These are phyloP conservation scores for Zymoseptoria tritici DNA, from an alignment of 2,329 filamentous ascomycete genomes.

Conservation along the genomic window DNA sequence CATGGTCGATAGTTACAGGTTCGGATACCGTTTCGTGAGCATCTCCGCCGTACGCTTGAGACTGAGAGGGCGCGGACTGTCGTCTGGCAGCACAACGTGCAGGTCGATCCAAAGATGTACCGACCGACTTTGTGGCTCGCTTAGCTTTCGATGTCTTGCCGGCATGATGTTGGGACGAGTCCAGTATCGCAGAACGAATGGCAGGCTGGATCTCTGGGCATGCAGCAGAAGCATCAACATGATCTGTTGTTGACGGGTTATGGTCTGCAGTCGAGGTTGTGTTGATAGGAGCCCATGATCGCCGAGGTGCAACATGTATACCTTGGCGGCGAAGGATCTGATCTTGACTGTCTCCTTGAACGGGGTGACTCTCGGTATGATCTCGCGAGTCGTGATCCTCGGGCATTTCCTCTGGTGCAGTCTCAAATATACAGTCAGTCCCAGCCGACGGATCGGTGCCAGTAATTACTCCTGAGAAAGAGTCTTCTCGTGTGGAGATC, in stretches of 20 bases:
- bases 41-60: slow-evolving; percentile 1
- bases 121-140: slow-evolving; percentile 8
- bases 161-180: not conserved
- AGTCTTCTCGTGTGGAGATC: not conserved
- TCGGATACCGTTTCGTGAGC: not conserved
- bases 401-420: not conserved
- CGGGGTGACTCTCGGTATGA: not conserved
- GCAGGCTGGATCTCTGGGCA: not conserved
- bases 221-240: not conserved
- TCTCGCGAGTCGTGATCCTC: not conserved
- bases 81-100: slow-evolving; percentile 6
- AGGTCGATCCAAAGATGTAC: not conserved
- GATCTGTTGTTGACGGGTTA: not conserved
- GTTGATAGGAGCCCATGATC: slow-evolving; percentile 11
- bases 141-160: slow-evolving; percentile 2
- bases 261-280: not conserved
- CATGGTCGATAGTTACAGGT: not conserved
- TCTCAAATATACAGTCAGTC: not conserved
- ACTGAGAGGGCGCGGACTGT: slow-evolving; percentile 11
- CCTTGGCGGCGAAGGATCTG: slow-evolving; percentile 7
- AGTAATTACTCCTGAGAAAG: not conserved
- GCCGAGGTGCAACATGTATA: slow-evolving; percentile 7
- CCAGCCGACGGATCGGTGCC: not conserved
- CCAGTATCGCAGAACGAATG: not conserved
- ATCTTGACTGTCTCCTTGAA: slow-evolving; percentile 7